Evolutionary conservation across 1,139 yeast genomes (phyloP), one percentile per base, ranked within the genome.

Genomic region (Geotrichum bryndzae): DNA sequence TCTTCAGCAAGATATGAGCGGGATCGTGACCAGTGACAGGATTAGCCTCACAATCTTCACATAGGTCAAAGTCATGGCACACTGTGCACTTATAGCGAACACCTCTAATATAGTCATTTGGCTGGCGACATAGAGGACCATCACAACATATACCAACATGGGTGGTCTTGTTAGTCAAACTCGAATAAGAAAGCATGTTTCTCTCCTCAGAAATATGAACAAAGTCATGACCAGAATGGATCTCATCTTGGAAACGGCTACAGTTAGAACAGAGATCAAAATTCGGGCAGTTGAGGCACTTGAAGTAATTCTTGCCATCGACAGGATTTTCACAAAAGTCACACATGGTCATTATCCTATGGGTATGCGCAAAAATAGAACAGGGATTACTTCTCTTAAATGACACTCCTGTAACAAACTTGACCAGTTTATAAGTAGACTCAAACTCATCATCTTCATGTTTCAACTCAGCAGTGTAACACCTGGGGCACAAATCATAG

Each of bases 1-100:
- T 27, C 64, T 66, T 71, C 53, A 70, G 58, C 64, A 72, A 58
- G 13, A 70, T 68, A 55, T 72, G 75, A 22, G 63, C 33, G 22
- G 56, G 56, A 53, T 66, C 66, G 55, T 72, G 75, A 29, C 57
- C 59, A 22, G 62, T 60, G 25, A 33, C 57, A 10, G 72, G 71
- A 51, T 63, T 53, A 15, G 69, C 66, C 64, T 79, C 80, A 68
- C 87, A 84, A 11, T 67, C 64, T 38, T 74, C 77, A 70, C 88
- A 84, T 62, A 83, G 74, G 66, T 84, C 87, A 67, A 73, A 80
- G 66, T 84, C 80, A 1, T 69, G 65, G 67, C 88, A 84, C 23
- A 78, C 76, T 59, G 79, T 72, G 69, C 88, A 84, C 64, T 77
- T 77, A 73, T 76, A 84, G 57, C 87, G 77, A 27, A 67, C 68